Evolutionary conservation across 2,329 filamentous ascomycete species (phyloP), one percentile per base, ranked within the genome.

Genomic region (Aureobasidium uvarum): DNA sequence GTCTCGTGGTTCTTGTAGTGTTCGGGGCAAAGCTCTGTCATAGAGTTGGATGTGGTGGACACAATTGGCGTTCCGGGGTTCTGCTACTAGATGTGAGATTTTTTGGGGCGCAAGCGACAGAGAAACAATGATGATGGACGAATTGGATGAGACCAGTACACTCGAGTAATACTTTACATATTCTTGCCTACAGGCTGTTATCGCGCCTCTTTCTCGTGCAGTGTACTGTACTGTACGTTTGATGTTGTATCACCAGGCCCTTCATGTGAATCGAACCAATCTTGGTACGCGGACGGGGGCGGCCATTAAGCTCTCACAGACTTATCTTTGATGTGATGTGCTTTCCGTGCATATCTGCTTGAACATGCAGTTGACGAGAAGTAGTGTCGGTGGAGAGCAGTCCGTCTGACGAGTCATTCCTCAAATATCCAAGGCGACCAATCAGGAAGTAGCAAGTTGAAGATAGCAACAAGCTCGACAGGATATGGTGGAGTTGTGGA

Each of bases 101-200:
- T 31, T 39, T 31, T 28, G 4, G n/a, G 58, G 58, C 58, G 58
- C 58, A 51, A 62, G 58, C 58, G 58, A 60, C 43, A 51, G 36
- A 36, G 16, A 28, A 36, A 41, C 39, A 43, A 62, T 41, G 58
- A 62, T 62, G 58, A 62, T 51, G 48, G 33, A 62, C 58, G 58
- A 62, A 51, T 50, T 41, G 58, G 58, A 62, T 51, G 58, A 51
- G 58, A 39, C 31, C 10, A 31, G 41, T 50, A 50, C 48, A 51
- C 25, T 51, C 48, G 48, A 38, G n/a, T 62, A 62, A 50, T 62
- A 45, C 54, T 58, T 58, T 48, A 18, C 28, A 48, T 20, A 33
- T 48, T 33, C 18, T 13, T 58, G 54, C 23, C 25, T 45, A 23
- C 23, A 59, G 39, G 41, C 55, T 45, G 55, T 18, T 45, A 14